A percentile compares a stretch with the other conserved stretches of the same genome.
phyloP scores from a whole-genome alignment of 2,329 filamentous ascomycete genomes.

The Aspergillus proliferans region DNA sequence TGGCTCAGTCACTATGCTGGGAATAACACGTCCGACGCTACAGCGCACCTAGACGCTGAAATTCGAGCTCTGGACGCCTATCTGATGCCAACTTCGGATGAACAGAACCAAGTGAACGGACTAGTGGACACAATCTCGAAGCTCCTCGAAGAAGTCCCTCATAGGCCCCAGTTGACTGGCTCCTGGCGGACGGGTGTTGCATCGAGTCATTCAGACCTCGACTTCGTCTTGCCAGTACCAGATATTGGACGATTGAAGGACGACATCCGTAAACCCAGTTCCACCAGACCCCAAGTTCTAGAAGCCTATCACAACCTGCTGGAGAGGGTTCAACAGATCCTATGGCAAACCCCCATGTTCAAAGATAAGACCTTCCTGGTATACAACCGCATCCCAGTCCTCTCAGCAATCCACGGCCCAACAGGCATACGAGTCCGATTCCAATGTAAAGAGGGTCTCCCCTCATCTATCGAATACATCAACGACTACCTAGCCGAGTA shows the following conservation, averaged over 20 bases:
- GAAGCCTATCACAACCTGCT: constrained; percentile 19
- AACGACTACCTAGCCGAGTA: constrained; percentile 44
- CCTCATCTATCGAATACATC: constrained; percentile 38
- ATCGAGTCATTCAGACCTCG: constrained; percentile 49
- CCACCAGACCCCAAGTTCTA: constrained; percentile 26
- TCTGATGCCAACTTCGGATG: constrained; percentile 37
- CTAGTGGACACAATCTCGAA: constrained; percentile 23
- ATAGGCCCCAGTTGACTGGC: constrained; percentile 44
- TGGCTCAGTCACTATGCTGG: constrained; percentile 27
- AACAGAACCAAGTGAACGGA: constrained; percentile 28
- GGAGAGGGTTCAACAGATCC: constrained; percentile 12
- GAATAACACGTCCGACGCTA: constrained; percentile 12
- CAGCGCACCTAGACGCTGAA: constrained; percentile 37
- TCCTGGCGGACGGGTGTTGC: constrained; percentile 50
- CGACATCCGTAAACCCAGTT: constrained; percentile 26
- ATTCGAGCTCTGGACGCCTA: constrained; percentile 42
- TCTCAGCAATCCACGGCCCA: constrained; percentile 36
- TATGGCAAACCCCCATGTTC: constrained; percentile 19
- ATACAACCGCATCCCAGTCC: constrained; percentile 23
- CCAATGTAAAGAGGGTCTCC: constrained; percentile 38
- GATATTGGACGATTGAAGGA: constrained; percentile 17
- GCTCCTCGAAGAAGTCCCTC: constrained; percentile 20
- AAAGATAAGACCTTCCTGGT: constrained; percentile 11
- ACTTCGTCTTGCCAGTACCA: constrained; percentile 39
- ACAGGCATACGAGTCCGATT: constrained; percentile 50